Evolutionary conservation across 116 monocot species (phyloP), one percentile per base, ranked within the genome.

Genomic region (Iris pallida): DNA sequence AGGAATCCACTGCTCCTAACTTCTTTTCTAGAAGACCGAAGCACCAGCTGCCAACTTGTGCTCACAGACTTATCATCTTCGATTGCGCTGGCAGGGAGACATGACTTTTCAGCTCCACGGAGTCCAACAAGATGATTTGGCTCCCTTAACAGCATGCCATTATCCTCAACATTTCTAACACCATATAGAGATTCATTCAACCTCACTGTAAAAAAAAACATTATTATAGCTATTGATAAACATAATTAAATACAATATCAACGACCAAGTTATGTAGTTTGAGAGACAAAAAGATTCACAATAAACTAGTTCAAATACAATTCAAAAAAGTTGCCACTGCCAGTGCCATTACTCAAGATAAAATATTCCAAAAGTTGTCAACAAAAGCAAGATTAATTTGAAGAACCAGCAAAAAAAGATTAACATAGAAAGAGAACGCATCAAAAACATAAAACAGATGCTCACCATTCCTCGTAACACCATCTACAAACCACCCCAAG

Each of bases 401-500:
- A 61, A 61, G 61, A 13, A 12, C 13, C 13, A 7, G 41, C 12
- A 12, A 7, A 41, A 18, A 6, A 10, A 13, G n/a, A n/a, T n/a
- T 12, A 1, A 59, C 59, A 13, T 16, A 61, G 44, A 61, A 14
- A 63, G 17, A 63, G 17, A 46, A 7, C 14, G 12, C 45, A 17
- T 16, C 7, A 14, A 61, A n/a, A n/a, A 57, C 16, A 45, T 61
- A 41, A 55, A 68, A 42, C 73, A 46, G 71, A 47, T 30, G 55
- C 81, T 76, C 42, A 93, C 98, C 76, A 64, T 88, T 92, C 55
- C 79, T 92, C 68, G 57, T 80, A 9, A 83, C 81, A 75, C 92
- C 83, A 45, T 92, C 92, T 5, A 92, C 72, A 74, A 92, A 83
- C 92, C 92, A 92, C 20, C 85, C 88, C 20, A 92, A 69, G 10